Base-by-base conservation (phyloP, 164 flowering plant species). In the Vitis cinerea region DNA sequence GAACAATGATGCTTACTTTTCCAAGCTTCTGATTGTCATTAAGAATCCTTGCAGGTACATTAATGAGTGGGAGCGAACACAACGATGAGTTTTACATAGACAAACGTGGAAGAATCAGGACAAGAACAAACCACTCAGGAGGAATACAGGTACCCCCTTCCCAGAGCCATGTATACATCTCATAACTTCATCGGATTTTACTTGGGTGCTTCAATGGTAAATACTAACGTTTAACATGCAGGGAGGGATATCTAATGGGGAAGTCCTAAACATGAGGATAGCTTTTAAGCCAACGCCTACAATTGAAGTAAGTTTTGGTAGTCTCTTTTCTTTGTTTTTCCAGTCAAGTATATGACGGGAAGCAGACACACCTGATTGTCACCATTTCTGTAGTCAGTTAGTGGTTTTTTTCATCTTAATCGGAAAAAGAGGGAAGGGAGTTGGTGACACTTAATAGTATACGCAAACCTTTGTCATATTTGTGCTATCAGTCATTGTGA, bases 241-340 rank as follows among this genome's bases (percentile, higher is more conserved):
- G 98, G 99, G 99, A 50, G 98, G 99, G 63, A 89, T 93, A 71
- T 95, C 99, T 19, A 95, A 95, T 79, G 99, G 99, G 63, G 99
- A 95, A 85, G 82, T 79, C 60, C 91, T 95, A 65, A 79, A 82
- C 73, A 86, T 96, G 92, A 87, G 97, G 81, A 61, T 93, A 64
- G 98, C 87, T 73, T 96, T 96, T 90, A 96, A 96, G 83, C 99
- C 99, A 68, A 96, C 98, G 50, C 75, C 99, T 48, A 90, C 98
- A 5, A 93, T 95, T 69, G 77, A 78, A 52, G 99, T 93, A 78
- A 84, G 92, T 73, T 70, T 37, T 37, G 44, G 44, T 37, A 6
- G 44, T 37, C 7, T 37, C 44, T 30, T 15, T 30, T 31, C 16
- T 59, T 50, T 72, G 65, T 65, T 29, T 50, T 61, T 67, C 31